Percentiles rank a stretch among this genome's conserved stretches.
Conservation (phyloP, 176 grass and related monocot species). For the Carex pumila region DNA sequence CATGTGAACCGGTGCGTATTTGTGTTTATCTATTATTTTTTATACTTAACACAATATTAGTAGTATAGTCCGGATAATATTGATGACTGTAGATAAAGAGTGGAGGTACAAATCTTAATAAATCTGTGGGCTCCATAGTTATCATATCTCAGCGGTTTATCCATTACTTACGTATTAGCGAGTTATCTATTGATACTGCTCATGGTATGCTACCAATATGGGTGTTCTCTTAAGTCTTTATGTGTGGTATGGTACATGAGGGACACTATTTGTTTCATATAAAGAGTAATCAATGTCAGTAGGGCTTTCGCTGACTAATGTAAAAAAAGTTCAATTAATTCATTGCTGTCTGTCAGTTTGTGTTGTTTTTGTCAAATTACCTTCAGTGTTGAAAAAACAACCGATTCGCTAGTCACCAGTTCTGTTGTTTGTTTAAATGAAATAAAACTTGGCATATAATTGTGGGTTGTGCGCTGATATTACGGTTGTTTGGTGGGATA, state of each 20-base stretch:
- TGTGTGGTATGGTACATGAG: background rate
- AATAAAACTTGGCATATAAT: background rate
- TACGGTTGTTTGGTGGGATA: background rate
- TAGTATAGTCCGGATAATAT: background rate
- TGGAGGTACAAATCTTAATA: background rate
- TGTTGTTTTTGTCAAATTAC: background rate
- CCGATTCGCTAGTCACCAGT: background rate
- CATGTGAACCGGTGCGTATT: constrained; percentile 66
- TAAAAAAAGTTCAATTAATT: background rate
- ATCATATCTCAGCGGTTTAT: background rate
- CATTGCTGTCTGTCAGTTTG: background rate
- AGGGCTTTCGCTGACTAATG: background rate
- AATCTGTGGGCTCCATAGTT: background rate
- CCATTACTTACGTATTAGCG: background rate
- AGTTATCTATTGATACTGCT: background rate
- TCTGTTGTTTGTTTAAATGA: constrained; percentile 9
- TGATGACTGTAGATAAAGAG: background rate
- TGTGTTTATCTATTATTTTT: background rate
- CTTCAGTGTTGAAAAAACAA: background rate
- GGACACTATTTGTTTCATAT: background rate
- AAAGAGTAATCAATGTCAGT: background rate
- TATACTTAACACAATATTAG: background rate
- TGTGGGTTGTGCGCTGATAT: background rate
- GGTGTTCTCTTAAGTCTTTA: background rate
- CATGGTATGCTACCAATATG: background rate